Evolutionary conservation across 805 yeast genomes (phyloP).

Genomic region (Saturnispora kantuleensis): DNA sequence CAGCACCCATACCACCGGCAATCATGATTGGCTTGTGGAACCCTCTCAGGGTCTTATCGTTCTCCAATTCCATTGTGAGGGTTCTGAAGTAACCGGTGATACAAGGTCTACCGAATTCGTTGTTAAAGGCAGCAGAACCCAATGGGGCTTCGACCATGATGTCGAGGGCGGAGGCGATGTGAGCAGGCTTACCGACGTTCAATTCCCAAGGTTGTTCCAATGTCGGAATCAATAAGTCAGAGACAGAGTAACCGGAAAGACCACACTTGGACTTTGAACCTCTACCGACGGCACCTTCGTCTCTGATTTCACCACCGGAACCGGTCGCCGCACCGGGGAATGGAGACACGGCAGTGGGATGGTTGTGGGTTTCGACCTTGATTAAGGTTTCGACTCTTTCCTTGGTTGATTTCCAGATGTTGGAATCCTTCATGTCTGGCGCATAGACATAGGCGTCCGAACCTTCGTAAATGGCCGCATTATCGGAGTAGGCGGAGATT

Average conservation of each 20-base stretch:
- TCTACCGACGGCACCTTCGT: slow-evolving; percentile 98
- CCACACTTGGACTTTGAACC: slow-evolving; percentile 98
- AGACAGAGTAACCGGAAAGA: slow-evolving; percentile 82
- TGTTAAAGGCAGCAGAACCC: slow-evolving; percentile 97
- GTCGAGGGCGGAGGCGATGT: slow-evolving; percentile 85
- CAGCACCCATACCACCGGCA: slow-evolving; percentile 98
- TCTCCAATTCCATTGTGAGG: slow-evolving; percentile 67
- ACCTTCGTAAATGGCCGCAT: slow-evolving; percentile 93
- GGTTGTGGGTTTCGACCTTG: slow-evolving; percentile 98
- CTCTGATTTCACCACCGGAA: slow-evolving; percentile 99
- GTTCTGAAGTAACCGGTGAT: slow-evolving; percentile 96
- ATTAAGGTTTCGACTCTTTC: slow-evolving; percentile 84
- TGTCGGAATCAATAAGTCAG: slow-evolving; percentile 81
- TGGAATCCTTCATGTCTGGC: slow-evolving; percentile 57
- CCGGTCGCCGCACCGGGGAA: slow-evolving; percentile 99
- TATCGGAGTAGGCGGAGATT: slow-evolving; percentile 90
- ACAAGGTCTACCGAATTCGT: slow-evolving; percentile 98
- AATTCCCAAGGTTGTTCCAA: slow-evolving; percentile 93
- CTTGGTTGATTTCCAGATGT: slow-evolving; percentile 61
- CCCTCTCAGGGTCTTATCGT: slow-evolving; percentile 71
- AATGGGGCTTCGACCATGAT: slow-evolving; percentile 96
- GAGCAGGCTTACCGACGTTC: slow-evolving; percentile 81
- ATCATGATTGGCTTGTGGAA: slow-evolving; percentile 98
- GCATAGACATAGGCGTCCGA: slow-evolving; percentile 66
- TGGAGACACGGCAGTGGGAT: slow-evolving; percentile 98